Percentiles rank a stretch among this genome's conserved stretches.
phyloP scores from a whole-genome alignment of 805 yeast genomes.

The Cyberlindnera nakhonratchasimensis region DNA sequence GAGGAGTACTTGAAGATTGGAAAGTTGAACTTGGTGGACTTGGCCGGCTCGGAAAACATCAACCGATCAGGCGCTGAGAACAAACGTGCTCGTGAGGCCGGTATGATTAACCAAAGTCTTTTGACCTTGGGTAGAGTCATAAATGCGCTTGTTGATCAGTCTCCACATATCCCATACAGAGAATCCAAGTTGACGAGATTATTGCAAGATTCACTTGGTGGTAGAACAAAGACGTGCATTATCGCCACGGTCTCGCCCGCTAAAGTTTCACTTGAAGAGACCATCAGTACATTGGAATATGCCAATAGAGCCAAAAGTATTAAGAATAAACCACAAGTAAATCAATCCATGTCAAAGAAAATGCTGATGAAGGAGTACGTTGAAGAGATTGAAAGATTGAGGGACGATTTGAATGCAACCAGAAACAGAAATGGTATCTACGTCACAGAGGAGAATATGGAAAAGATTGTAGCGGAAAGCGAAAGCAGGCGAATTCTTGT shows the following conservation, averaged over 20 bases:
- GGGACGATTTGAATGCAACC: slow-evolving; percentile 60
- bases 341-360: slow-evolving; percentile 57
- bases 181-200: slow-evolving; percentile 79
- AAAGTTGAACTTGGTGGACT: slow-evolving; percentile 82
- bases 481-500: slow-evolving; percentile 48
- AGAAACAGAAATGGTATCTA: slow-evolving; percentile 65
- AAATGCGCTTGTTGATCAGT: slow-evolving; percentile 60
- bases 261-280: slow-evolving; percentile 64
- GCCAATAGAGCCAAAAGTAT: slow-evolving; percentile 81
- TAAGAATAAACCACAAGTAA: slow-evolving; percentile 61
- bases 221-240: slow-evolving; percentile 75
- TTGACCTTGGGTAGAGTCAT: slow-evolving; percentile 86
- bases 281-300: slow-evolving; percentile 76
- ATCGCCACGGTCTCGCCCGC: slow-evolving; percentile 86
- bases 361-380: slow-evolving; percentile 50
- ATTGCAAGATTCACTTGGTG: slow-evolving; percentile 81
- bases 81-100: slow-evolving; percentile 87
- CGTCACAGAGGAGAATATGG: slow-evolving; percentile 51
- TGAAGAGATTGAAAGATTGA: slow-evolving; percentile 51
- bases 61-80: slow-evolving; percentile 79
- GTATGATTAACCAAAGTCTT: slow-evolving; percentile 81
- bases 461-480: slow-evolving; percentile 37
- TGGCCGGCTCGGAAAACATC: slow-evolving; percentile 91
- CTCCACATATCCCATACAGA: slow-evolving; percentile 75
- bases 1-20: slow-evolving; percentile 52